Base-by-base conservation (phyloP, 129 eudicot genomes). In the Artemisia tridentata region DNA sequence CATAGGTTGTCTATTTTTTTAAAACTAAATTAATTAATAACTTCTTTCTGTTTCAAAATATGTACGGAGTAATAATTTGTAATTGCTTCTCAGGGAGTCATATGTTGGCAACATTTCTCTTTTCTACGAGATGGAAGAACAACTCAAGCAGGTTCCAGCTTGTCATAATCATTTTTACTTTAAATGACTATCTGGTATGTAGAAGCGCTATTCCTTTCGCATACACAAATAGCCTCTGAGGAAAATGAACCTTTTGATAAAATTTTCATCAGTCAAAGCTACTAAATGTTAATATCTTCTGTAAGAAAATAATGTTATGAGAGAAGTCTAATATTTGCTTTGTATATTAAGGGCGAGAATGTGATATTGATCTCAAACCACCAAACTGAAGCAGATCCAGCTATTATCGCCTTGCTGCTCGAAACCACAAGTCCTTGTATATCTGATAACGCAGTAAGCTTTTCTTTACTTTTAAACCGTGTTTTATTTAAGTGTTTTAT, bases 351-450 rank as follows among this genome's bases (percentile, higher is more conserved):
- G 99, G 99, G 97, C 16, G 91, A 95, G 16, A 90, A 95, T 23
- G 75, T 95, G 74, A 73, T 95, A 59, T 77, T 95, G 77, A 86
- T 95, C 63, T 95, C 99, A 74, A 95, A 95, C 91, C 99, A 90
- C 77, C 99, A 95, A 86, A 75, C 91, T 52, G 99, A 95, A 95
- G 97, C 99, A 60, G 99, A 95, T 74, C 96, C 99, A 65, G 99
- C 99, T 54, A 80, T 90, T 54, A 95, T 95, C 25, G 88, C 97
- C 11, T 74, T 90, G 85, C 80, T 95, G 73, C 86, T 90, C 31
- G 97, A 95, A 83, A 69, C 86, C 57, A 87, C 88, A 41, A 69
- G 73, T 78, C 88, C 99, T 45, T 58, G 53, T 79, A 86, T 95
- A 59, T 92, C 91, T 49, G 95, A 90, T 80, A 86, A 68, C 72